Evolutionary conservation across 2,329 filamentous ascomycete species (phyloP), one percentile per base, ranked within the genome.

Genomic region (Xylaria sp.): DNA sequence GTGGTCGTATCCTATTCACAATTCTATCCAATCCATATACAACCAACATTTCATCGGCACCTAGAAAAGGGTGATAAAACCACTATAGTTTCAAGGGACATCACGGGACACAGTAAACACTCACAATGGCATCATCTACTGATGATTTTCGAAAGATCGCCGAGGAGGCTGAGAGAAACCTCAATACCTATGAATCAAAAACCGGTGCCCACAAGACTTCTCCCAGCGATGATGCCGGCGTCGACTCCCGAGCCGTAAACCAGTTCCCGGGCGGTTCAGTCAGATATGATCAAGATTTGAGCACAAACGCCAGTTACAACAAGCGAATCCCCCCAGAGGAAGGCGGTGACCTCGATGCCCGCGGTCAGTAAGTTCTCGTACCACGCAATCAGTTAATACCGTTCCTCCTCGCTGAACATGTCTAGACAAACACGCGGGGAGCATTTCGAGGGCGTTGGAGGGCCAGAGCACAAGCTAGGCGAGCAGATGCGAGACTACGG

Each of bases 111-210:
- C n/a, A n/a, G n/a, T n/a, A n/a, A 51, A 22, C 25, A 45, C 57
- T n/a, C 74, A 74, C 49, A 66, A 79, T 79, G 76, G 71, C 71
- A 65, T 71, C 71, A 63, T 74, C 72, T 33, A 50, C 59, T 1
- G 75, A 80, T 33, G 77, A 81, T 65, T 79, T 82, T 63, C 78
- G 80, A 67, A 72, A 81, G 60, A 81, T 85, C 61, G 79, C 83
- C 63, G 75, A 79, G 38, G 73, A 83, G 71, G 82, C 83, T 50
- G 82, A 85, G 77, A 74, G 73, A 59, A 82, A 85, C 70, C 78
- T 85, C 62, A 84, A 84, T 78, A 81, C 77, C 13, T 82, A 83
- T 72, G 78, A 83, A 69, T 74, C 82, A 70, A 85, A 84, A 76
- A 84, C 82, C 1, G 83, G 83, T 60, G 75, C 75, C 9, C 78